Percentiles rank a stretch among this genome's conserved stretches.
Conservation (phyloP, 2,329 filamentous ascomycete species). For the Grosmannia clavigera region DNA sequence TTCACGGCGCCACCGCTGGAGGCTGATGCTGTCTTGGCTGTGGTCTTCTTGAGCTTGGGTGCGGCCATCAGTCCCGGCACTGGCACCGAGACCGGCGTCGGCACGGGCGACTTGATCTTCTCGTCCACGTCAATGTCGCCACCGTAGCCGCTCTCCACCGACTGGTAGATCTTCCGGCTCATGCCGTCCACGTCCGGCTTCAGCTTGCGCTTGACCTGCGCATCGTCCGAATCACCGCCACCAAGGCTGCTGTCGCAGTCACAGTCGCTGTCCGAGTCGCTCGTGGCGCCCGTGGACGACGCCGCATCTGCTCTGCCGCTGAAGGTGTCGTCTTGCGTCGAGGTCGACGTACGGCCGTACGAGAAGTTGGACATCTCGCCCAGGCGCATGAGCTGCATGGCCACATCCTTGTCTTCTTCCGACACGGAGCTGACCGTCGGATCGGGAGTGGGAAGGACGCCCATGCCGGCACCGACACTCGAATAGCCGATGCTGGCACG, state of each 20-base stretch:
- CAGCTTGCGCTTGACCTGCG: conserved; percentile 40
- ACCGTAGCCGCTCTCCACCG: conserved; percentile 30
- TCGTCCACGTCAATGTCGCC: conserved; percentile 50
- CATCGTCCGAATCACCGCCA: conserved; percentile 46
- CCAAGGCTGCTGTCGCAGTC: conserved; percentile 53
- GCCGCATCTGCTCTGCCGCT: conserved; percentile 78
- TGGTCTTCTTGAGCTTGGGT: conserved; percentile 27
- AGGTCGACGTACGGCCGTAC: conserved; percentile 83
- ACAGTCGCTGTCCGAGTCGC: conserved; percentile 59
- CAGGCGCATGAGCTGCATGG: conserved; percentile 89
- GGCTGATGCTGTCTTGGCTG: conserved; percentile 23
- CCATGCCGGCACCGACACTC: conserved; percentile 23
- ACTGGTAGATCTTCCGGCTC: conserved; percentile 36
- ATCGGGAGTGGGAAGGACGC: conserved; percentile 81
- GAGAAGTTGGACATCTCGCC: conserved; percentile 91
- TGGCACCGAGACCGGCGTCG: conserved; percentile 2
- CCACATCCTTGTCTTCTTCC: conserved; percentile 86
- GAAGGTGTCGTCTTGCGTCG: conserved; percentile 84
- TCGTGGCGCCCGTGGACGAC: conserved; percentile 76
- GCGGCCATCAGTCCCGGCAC: conserved; percentile 19
- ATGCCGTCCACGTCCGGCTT: conserved; percentile 34
- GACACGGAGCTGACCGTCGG: conserved; percentile 98
- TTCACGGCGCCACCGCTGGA: conserved; percentile 25
- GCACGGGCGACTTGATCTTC: conserved; percentile 29
- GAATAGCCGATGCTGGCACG: conserved; percentile 50